Evolutionary conservation across 768 basidiomycete species (phyloP), one percentile per base, ranked within the genome.

Genomic region (Imleria badia): DNA sequence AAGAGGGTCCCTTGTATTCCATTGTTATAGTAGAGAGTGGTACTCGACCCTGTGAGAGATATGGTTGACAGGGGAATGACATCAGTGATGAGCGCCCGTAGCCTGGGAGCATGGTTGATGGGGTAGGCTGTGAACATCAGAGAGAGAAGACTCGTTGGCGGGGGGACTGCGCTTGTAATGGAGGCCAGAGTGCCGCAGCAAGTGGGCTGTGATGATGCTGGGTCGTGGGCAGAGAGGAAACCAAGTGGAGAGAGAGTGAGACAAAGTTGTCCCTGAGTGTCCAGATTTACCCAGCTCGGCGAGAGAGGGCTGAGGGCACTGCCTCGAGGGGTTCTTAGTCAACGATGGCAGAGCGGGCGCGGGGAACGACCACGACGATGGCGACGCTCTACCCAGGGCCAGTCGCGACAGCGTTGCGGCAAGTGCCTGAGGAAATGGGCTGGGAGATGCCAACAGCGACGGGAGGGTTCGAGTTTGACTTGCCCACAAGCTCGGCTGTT

Each of bases 391-490:
- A 82, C 66, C 77, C 79, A n/a, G 75, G 78, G 19, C 74, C 80
- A 20, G 70, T 82, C 45, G 75, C 74, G 54, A 61, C 60, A 54
- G 74, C 74, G 61, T 70, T 83, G 47, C 79, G 79, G 49, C 73
- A 73, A 57, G 79, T 81, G 14, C 79, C 78, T 36, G 81, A 82
- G 60, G 80, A 82, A 64, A 73, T 69, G 51, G 68, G 72, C 29
- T 77, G 75, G 58, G 58, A 71, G 44, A 48, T 61, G 29, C 3
- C 15, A 15, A 7, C 17, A 19, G 17, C 9, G 15, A 9, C 17
- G 44, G 72, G 68, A 57, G 84, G 81, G 61, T 79, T 84, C 78
- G 85, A 86, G 77, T 86, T 81, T 74, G 85, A 86, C 71, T 71
- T 84, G 66, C 74, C 80, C 64, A 77, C 82, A 60, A 67, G 47